These are phyloP conservation scores for Sarcomyxa edulis DNA, from an alignment of 768 basidiomycete species.

Conservation along the genomic window DNA sequence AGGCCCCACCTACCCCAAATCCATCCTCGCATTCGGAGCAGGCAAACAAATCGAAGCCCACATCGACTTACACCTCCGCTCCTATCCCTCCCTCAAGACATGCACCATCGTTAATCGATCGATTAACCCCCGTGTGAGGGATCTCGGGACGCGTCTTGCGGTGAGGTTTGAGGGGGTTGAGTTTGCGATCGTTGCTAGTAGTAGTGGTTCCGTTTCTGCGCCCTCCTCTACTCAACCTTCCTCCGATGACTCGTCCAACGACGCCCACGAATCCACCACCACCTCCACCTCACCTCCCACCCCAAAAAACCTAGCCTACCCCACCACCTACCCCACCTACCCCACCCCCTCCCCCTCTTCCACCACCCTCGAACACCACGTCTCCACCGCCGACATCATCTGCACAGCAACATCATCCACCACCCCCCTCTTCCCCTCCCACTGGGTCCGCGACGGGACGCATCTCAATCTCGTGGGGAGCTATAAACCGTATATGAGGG, in stretches of 20 bases:
- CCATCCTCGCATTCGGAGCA: slow-evolving; percentile 64
- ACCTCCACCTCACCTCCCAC: too few species aligned
- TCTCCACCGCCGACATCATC: slow-evolving; percentile 49
- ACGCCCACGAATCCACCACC: neutral
- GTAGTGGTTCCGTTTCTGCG: too few species aligned
- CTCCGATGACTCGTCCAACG: neutral
- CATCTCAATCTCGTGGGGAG: slow-evolving; percentile 79
- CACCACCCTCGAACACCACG: slow-evolving; percentile 17
- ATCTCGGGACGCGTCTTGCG: slow-evolving; percentile 25
- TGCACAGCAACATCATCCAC: slow-evolving; percentile 77
- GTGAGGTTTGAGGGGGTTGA: slow-evolving; percentile 18
- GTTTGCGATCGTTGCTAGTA: too few species aligned
- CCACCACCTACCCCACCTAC: too few species aligned
- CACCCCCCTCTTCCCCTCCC: slow-evolving; percentile 61
- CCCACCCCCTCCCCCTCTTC: slow-evolving; percentile 12
- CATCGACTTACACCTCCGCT: slow-evolving; percentile 51
- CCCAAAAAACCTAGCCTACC: too few species aligned
- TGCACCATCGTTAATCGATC: slow-evolving; percentile 66
- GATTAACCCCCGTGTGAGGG: slow-evolving; percentile 37
- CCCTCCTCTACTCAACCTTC: slow-evolving; percentile 18
- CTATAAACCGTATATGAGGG: slow-evolving; percentile 77
- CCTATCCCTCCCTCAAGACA: slow-evolving; percentile 45
- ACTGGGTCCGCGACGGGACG: slow-evolving; percentile 55
- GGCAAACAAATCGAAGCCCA: slow-evolving; percentile 70
- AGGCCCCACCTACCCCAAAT: slow-evolving; percentile 30